Evolutionary conservation across 129 eudicot genomes (phyloP), one percentile per base, ranked within the genome.

Genomic region (Apium graveolens): DNA sequence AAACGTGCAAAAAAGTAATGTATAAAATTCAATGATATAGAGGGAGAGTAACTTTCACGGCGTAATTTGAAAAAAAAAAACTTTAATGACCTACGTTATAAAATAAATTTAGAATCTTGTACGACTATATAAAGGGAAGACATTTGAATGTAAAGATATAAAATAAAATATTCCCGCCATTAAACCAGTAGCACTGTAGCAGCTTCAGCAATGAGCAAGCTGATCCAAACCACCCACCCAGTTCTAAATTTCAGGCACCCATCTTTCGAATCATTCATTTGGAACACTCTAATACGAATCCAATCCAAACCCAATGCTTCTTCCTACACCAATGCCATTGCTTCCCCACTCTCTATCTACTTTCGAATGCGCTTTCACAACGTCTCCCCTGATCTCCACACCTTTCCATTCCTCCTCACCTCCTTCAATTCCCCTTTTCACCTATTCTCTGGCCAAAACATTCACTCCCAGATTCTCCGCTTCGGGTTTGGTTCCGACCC

Each of bases 401-500:
- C 83, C 66, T 80, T 60, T 75, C 83, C 83, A 24, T 80, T 80
- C 75, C 79, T 80, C 75, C 83, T 80, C 75, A 44, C 43, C 20
- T 75, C 79, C 74, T 74, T 80, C 83, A 6, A 31, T 26, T 74
- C 79, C 32, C 75, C 79, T 16, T 44, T 27, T 60, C 79, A 74
- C 20, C 35, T 74, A 66, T 63, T 32, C n/a, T 62, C 79, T 21
- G 83, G 55, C 7, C 79, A 74, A 34, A 17, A 5, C 29, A 35
- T 81, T 78, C 76, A 78, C 42, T 3, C 82, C 84, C 86, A 87
- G 83, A 44, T 60, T 9, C 4, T 81, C 53, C 70, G 38, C 29
- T 81, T 81, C 32, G 91, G 88, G 11, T 77, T 84, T 20, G 35
- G 45, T 1, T 73, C 55, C 18, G 86, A 87, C 80, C 88, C 84